Evolutionary conservation across 2,329 filamentous ascomycete genomes (phyloP).

Genomic region (Aspergillus sp.): DNA sequence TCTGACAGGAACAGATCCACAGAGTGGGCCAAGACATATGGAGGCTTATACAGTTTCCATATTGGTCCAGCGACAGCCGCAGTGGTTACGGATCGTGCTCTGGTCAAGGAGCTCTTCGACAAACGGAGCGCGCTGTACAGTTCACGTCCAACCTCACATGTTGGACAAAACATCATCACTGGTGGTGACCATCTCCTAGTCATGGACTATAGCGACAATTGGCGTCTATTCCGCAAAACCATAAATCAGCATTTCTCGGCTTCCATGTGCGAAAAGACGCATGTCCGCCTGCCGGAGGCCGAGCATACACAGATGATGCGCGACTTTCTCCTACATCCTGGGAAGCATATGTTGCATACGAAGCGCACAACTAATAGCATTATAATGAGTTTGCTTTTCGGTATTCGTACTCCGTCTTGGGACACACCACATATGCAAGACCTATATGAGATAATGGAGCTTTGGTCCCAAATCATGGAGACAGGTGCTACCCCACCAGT

Average conservation of each 20-base stretch:
- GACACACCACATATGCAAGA: conserved; percentile 39
- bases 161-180: conserved; percentile 47
- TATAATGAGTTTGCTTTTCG: conserved; percentile 29
- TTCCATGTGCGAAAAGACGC: conserved; percentile 45
- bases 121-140: conserved; percentile 49
- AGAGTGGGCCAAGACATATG: conserved; percentile 48
- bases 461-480: conserved; percentile 50
- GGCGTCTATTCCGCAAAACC: conserved; percentile 51
- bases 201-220: conserved; percentile 50
- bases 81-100: conserved; percentile 43
- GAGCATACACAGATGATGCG: conserved; percentile 52
- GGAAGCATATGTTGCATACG: conserved; percentile 50
- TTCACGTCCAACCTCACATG: conserved; percentile 46
- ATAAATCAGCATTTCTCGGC: conserved; percentile 52
- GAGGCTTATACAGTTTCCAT: conserved; percentile 48
- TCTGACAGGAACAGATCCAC: conserved; percentile 32
- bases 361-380: conserved; percentile 54
- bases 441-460: conserved; percentile 42
- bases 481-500: conserved; percentile 53
- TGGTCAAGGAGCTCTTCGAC: conserved; percentile 49
- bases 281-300: conserved; percentile 48
- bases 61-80: conserved; percentile 44
- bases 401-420: conserved; percentile 29
- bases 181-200: conserved; percentile 51
- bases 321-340: conserved; percentile 46